Base-by-base conservation (phyloP, 2,329 filamentous ascomycete species). In the Leptographium lundbergii region DNA sequence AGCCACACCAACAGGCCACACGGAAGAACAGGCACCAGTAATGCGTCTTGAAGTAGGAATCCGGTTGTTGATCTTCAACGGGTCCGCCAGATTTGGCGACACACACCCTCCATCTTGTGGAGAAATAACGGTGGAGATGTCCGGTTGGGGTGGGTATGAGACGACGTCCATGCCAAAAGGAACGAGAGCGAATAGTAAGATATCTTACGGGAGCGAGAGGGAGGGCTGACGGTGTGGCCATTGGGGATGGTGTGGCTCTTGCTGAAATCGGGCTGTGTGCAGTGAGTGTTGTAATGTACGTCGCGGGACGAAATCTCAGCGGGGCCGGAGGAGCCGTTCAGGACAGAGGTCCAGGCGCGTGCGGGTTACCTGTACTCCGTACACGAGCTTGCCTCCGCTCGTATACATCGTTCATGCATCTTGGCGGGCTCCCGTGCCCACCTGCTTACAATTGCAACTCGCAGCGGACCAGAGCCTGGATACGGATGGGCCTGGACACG, bases 121-220 rank as follows among this genome's bases (percentile, higher is more conserved):
- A 14, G 29, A 25, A 54, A 55, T 42, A 55, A 27, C 53, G 53
- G 34, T 55, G 53, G 53, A 55, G 53, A 55, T 55, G 53, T 55
- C 53, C 53, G 53, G 53, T 25, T 42, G 34, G 53, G 22, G 32
- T 54, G 53, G 36, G 53, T 10, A 22, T n/a, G 53, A 42, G n/a
- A 14, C 24, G 14, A 22, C 27, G 14, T 19, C 27, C 25, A 34
- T 27, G 29, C 29, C 48, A 34, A 34, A 34, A 34, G 9, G 32
- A 34, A 34, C 32, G 10, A 11, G 32, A 34, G 32, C 39, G 19
- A 50, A 24, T 13, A 50, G 47, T 17, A n/a, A n/a, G n/a, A n/a
- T n/a, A n/a, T n/a, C n/a, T n/a, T n/a, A 11, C 19, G 45, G 45
- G 45, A 24, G n/a, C 19, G 19, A 22, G 19, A 48, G 45, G 11